phyloP scores from a whole-genome alignment of 164 flowering plant species.

The Aristolochia contorta region DNA sequence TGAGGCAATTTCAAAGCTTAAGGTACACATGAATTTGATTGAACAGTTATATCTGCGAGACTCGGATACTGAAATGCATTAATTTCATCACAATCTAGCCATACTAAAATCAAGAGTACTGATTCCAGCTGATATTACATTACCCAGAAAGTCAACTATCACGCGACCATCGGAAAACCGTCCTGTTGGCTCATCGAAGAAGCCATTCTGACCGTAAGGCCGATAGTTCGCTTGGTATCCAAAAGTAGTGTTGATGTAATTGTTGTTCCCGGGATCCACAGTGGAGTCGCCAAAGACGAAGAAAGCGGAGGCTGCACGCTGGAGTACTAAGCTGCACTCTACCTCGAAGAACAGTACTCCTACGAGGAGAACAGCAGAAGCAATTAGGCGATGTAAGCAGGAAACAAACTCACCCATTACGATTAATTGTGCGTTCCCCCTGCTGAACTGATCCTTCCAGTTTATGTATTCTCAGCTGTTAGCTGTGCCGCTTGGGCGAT shows the following conservation, averaged over 20 bases:
- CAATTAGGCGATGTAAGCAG: too few relatives aligned
- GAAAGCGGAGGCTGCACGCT: constrained; percentile 11
- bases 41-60: background rate
- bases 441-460: too few relatives aligned
- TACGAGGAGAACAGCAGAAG: too few relatives aligned
- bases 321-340: background rate
- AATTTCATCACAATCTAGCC: too few relatives aligned
- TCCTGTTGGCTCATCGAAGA: constrained; percentile 39
- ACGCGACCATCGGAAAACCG: constrained; percentile 56
- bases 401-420: too few relatives aligned
- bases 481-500: too few relatives aligned
- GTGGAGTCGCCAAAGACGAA: constrained; percentile 63
- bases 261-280: constrained; percentile 53
- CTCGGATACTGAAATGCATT: background rate
- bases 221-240: constrained; percentile 32
- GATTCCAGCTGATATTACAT: background rate
- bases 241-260: constrained; percentile 34
- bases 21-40: too few relatives aligned
- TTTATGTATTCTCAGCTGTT: too few relatives aligned
- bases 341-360: too few relatives aligned
- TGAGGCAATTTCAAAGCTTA: too few relatives aligned
- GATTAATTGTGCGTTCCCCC: too few relatives aligned
- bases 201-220: constrained; percentile 52
- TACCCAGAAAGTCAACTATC: constrained; percentile 43
- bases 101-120: background rate